Percentiles rank a stretch among this genome's conserved stretches.
Evolutionary conservation across 345 rosid species (phyloP).

Genomic region (Diplotaxis tenuifolia): DNA sequence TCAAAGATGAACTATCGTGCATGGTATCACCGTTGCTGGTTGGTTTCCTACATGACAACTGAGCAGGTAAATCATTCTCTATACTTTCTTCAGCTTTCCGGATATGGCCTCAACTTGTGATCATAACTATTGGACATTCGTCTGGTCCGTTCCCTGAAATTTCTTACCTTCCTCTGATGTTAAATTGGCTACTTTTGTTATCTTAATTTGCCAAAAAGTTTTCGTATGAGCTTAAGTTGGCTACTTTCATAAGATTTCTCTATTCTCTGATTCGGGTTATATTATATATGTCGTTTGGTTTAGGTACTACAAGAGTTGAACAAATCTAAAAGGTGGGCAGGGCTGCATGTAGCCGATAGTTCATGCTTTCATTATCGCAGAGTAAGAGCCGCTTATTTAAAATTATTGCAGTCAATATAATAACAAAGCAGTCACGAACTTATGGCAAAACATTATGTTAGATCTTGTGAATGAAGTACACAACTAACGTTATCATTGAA

Average conservation of each 20-base stretch:
- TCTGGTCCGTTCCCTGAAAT: not conserved
- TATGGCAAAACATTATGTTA: not conserved
- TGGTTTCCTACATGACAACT: conserved; percentile 71
- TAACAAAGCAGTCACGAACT: not conserved
- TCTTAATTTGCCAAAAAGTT: too few species aligned
- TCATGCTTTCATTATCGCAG: conserved; percentile 88
- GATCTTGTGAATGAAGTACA: not conserved
- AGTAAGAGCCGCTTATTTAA: too few species aligned
- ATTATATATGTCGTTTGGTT: conserved; percentile 11
- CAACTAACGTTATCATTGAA: not conserved
- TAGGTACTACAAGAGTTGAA: conserved; percentile 74
- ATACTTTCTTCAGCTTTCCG: not conserved
- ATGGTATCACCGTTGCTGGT: conserved; percentile 99
- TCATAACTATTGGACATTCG: not conserved
- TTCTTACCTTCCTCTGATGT: not conserved
- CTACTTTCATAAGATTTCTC: not conserved
- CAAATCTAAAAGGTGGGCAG: conserved; percentile 74
- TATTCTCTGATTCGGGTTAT: not conserved
- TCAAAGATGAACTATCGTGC: conserved; percentile 97
- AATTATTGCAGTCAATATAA: too few species aligned
- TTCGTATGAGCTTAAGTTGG: not conserved
- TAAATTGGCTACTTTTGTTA: too few species aligned
- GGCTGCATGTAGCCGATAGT: conserved; percentile 77
- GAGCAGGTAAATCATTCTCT: conserved; percentile 55
- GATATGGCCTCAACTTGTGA: not conserved